Evolutionary conservation across 805 yeast species (phyloP), one percentile per base, ranked within the genome.

Genomic region (Yarrowia sp.): DNA sequence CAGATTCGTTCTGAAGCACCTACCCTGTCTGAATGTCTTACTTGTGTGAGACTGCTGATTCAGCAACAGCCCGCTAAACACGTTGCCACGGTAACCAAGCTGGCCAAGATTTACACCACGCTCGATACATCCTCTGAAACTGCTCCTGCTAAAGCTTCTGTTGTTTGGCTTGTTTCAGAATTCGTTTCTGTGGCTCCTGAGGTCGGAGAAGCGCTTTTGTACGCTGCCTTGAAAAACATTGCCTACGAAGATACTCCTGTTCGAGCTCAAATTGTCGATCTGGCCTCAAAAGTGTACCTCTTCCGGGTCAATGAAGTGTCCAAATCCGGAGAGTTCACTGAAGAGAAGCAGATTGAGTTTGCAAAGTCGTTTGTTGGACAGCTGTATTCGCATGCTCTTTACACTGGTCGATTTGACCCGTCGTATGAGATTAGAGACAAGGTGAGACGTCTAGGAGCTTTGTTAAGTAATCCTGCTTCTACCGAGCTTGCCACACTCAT

Each of bases 161-260:
- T 92, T 10, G 81, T 93, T 7, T 95, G 98, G 98, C 80, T 93
- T 9, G 82, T 93, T 62, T 97, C 98, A 4, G 98, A 95, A 71
- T 87, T 86, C 72, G 80, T 87, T 0, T 74, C 73, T 14, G 70
- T 76, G 33, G 79, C 79, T 41, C 68, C 69, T 14, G 74, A 75
- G 32, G 75, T 89, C 60, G 87, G 92, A 3, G 92, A 96, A 0
- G 97, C 93, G 72, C 82, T 90, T 1, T 76, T 91, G 65, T 80
- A 97, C 63, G 76, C 77, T 13, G 75, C 89, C 42, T 74, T 87
- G 8, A 80, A 80, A 35, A 75, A 72, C 4, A 89, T 88, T 72
- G 76, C 85, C 0, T 69, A 75, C 10, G 90, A 90, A 71, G 72
- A 71, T 9, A 81, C 82, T 6, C 75, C 76, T 8, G 91, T 90